Percentiles rank a stretch among this genome's conserved stretches.
Conservation (phyloP, 129 eudicot species). For the Helichrysum umbraculigerum region DNA sequence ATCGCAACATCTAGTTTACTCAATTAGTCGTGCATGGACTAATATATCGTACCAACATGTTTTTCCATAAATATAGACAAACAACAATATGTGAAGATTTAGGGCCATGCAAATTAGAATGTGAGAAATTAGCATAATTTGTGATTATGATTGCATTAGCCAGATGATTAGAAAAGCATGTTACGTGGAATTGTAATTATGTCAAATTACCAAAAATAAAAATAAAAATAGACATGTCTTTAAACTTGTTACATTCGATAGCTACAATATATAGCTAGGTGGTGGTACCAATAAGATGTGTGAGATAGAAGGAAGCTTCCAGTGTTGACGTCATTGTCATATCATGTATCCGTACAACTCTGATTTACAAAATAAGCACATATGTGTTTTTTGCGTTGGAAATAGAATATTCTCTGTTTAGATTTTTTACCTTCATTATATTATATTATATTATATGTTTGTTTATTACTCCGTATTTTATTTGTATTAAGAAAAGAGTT, state of each 20-base stretch:
- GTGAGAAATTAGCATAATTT: neutral
- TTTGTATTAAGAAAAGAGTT: neutral
- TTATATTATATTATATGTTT: too few species aligned
- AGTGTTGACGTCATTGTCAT: constrained; percentile 26
- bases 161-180: neutral
- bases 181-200: neutral
- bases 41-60: neutral
- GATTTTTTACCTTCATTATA: neutral
- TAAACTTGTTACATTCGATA: constrained; percentile 28
- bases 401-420: neutral
- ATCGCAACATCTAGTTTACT: neutral
- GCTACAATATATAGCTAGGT: neutral
- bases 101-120: constrained; percentile 15
- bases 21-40: neutral
- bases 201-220: constrained; percentile 17
- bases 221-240: constrained; percentile 16
- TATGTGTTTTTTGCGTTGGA: constrained; percentile 22
- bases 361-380: constrained; percentile 17
- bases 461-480: too few species aligned
- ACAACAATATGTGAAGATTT: neutral
- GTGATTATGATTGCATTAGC: neutral
- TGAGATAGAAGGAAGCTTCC: constrained; percentile 28
- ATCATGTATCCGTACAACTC: constrained; percentile 23
- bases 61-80: neutral
- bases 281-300: constrained; percentile 19